Conservation (phyloP, 768 basidiomycete species). For the Leucosporidium creatinivorum region DNA sequence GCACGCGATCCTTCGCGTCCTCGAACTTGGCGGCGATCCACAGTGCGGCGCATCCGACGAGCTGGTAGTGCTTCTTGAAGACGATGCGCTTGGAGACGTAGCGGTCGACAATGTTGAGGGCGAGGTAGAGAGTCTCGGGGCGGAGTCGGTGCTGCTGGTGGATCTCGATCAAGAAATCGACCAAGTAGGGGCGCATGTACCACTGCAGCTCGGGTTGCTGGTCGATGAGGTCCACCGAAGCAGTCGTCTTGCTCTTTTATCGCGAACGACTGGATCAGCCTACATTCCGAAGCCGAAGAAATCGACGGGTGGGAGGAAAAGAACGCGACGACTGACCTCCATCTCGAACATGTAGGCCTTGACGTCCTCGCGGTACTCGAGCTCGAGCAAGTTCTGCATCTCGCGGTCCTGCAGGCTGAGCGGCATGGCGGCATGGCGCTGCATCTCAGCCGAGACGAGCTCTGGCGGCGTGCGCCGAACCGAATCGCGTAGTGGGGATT, state of each 20-base stretch:
- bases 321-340: slow-evolving; percentile 66
- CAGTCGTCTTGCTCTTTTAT: slow-evolving; percentile 71
- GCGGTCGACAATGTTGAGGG: slow-evolving; percentile 97
- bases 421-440: slow-evolving; percentile 38
- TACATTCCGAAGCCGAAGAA: not conserved
- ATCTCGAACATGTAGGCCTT: slow-evolving; percentile 90
- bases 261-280: not conserved
- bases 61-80: slow-evolving; percentile 98
- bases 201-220: slow-evolving; percentile 97
- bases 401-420: slow-evolving; percentile 53
- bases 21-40: slow-evolving; percentile 99
- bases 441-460: slow-evolving; percentile 45
- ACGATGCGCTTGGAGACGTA: slow-evolving; percentile 98
- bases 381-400: slow-evolving; percentile 72
- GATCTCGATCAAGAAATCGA: slow-evolving; percentile 97
- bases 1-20: slow-evolving; percentile 96
- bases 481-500: slow-evolving; percentile 46
- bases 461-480: slow-evolving; percentile 49
- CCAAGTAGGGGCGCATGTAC: slow-evolving; percentile 98
- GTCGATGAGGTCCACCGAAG: slow-evolving; percentile 92
- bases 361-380: slow-evolving; percentile 92
- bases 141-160: slow-evolving; percentile 96
- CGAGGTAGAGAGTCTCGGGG: slow-evolving; percentile 96
- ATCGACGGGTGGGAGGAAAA: slow-evolving; percentile 2
- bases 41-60: slow-evolving; percentile 93